Percentiles rank a stretch among this genome's conserved stretches.
These are phyloP conservation scores for Pontederia paniculata DNA, from an alignment of 176 grass and related monocot genomes.

Conservation along the genomic window DNA sequence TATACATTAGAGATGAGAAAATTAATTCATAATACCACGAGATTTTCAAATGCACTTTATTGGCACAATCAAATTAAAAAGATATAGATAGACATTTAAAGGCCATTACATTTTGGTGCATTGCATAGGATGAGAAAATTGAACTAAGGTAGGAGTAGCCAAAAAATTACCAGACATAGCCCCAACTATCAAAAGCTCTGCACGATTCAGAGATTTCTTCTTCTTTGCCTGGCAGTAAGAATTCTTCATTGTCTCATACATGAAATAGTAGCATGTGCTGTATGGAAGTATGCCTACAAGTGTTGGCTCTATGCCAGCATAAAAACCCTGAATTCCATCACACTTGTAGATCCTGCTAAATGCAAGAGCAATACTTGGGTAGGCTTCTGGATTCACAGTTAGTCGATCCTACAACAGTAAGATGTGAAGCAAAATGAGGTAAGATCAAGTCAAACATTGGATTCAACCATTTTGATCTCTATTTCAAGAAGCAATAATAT, in stretches of 20 bases:
- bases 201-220: slow-evolving; percentile 44
- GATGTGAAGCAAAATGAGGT: slow-evolving; percentile 1
- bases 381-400: slow-evolving; percentile 43
- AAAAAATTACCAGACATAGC: slow-evolving; percentile 58
- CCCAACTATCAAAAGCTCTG: slow-evolving; percentile 65
- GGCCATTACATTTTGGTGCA: background rate
- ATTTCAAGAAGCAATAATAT: background rate
- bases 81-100: background rate
- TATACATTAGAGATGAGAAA: too few species aligned
- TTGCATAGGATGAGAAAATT: background rate
- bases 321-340: slow-evolving; percentile 52
- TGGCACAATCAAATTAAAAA: background rate
- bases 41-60: too few species aligned
- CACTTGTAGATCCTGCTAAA: slow-evolving; percentile 46
- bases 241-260: slow-evolving; percentile 72
- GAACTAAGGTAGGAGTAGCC: too few species aligned
- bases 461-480: background rate
- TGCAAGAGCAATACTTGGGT: slow-evolving; percentile 60
- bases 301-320: slow-evolving; percentile 66
- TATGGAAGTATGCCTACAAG: slow-evolving; percentile 79
- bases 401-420: slow-evolving; percentile 45
- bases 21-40: too few species aligned
- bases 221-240: slow-evolving; percentile 50
- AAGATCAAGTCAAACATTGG: background rate
- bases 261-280: slow-evolving; percentile 93